phyloP scores from a whole-genome alignment of 257 asterid genomes.

The Anisodus acutangulus region DNA sequence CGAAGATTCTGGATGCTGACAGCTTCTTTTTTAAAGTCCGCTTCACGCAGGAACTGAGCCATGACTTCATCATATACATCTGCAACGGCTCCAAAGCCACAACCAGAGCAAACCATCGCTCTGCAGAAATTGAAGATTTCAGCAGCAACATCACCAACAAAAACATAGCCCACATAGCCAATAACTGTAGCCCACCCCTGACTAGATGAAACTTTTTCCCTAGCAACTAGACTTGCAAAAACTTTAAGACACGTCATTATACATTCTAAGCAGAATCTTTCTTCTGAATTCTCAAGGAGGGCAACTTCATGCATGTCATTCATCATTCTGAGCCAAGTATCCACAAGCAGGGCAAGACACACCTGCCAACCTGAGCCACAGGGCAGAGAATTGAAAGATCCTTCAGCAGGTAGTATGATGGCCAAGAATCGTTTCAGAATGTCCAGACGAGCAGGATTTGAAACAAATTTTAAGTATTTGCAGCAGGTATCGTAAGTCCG shows the following conservation, averaged over 20 bases:
- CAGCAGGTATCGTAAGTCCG: constrained; percentile 55
- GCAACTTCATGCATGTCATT: constrained; percentile 62
- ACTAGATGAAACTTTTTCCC: constrained; percentile 58
- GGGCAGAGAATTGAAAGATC: constrained; percentile 44
- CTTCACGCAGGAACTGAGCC: constrained; percentile 50
- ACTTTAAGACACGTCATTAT: constrained; percentile 54
- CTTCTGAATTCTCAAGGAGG: constrained; percentile 39
- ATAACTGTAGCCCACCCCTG: constrained; percentile 79
- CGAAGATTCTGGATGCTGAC: constrained; percentile 65
- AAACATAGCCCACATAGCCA: constrained; percentile 56
- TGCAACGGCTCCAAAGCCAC: constrained; percentile 66
- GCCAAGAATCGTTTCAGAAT: constrained; percentile 63
- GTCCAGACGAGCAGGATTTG: constrained; percentile 53
- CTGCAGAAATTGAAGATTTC: constrained; percentile 65
- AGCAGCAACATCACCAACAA: constrained; percentile 46
- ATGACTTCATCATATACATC: constrained; percentile 50
- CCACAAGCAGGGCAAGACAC: constrained; percentile 69
- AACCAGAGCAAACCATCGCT: constrained; percentile 77
- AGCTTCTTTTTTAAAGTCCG: constrained; percentile 37
- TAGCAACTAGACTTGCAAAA: constrained; percentile 57
- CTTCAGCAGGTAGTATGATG: constrained; percentile 52
- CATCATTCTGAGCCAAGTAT: constrained; percentile 76
- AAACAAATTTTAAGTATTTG: constrained; percentile 58
- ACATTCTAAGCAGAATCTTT: constrained; percentile 59
- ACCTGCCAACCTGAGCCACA: constrained; percentile 60